These are phyloP conservation scores for Piromyces sp. DNA, from an alignment of 192 early-diverging fungal genomes.

Conservation along the genomic window DNA sequence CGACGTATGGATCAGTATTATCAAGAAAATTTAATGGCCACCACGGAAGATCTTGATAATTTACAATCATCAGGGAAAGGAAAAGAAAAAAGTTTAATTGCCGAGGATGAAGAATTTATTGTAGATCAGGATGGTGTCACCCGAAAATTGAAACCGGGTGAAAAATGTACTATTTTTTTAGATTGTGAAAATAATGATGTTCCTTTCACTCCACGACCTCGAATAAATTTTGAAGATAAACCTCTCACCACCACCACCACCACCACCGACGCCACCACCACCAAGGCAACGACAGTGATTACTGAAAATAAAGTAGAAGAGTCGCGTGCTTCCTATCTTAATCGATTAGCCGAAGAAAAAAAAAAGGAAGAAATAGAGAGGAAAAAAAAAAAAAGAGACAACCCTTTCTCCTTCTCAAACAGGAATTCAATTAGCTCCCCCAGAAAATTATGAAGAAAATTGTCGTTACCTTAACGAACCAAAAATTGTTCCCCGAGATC, in stretches of 20 bases:
- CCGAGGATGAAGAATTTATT: neutral
- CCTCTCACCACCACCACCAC: too few species aligned
- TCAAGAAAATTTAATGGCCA: neutral
- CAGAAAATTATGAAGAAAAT: neutral
- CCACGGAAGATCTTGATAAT: neutral
- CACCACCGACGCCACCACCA: too few species aligned
- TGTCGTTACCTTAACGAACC: neutral
- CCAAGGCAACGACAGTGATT: too few species aligned
- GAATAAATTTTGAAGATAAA: too few species aligned
- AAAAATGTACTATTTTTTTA: neutral
- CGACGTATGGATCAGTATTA: neutral
- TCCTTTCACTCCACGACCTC: too few species aligned
- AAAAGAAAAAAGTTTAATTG: too few species aligned
- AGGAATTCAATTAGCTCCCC: neutral
- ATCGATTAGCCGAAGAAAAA: neutral
- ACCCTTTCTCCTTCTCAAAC: neutral
- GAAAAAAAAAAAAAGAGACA: neutral
- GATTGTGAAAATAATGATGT: neutral
- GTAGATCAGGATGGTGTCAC: neutral
- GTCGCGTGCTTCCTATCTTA: neutral
- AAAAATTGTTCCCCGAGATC: neutral
- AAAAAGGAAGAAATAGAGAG: neutral
- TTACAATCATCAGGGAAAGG: too few species aligned
- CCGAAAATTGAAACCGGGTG: neutral
- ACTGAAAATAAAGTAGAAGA: neutral